Evolutionary conservation across 2,329 filamentous ascomycete genomes (phyloP), one percentile per base, ranked within the genome.

Genomic region (Zymoseptoria ardabiliae): DNA sequence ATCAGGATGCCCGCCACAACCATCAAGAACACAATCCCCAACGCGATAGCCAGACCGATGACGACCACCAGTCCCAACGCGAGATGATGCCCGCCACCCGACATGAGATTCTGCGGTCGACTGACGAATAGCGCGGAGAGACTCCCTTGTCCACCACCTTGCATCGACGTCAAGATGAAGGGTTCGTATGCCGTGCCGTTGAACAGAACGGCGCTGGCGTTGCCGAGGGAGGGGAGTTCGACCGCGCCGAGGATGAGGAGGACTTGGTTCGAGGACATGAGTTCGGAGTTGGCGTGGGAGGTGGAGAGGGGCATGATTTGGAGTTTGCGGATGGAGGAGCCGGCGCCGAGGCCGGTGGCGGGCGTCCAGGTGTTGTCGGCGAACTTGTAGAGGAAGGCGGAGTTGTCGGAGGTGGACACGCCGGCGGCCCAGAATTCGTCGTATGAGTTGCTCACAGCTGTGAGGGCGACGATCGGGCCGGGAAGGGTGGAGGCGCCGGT

Each of bases 161-260:
- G 28, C 60, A 81, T 87, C 52, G 85, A 88, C 1, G 92, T 89
- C 50, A 99, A 82, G 49, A 91, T 82, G 72, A 93, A 96, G 0
- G 94, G 93, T 55, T 80, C 80, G 71, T 93, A 85, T 2, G 79
- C 77, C 10, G 86, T 90, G 68, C 94, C 94, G 70, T 97, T 90
- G 78, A 89, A 99, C 25, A 97, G 78, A 7, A 87, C 93, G 8
- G 90, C 91, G 13, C 93, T 96, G 5, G 88, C 90, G 59, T 86
- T 87, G 60, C 93, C 92, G 70, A 91, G 91, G 54, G 78, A 77
- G 0, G 88, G 84, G 19, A 97, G 80, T 64, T 85, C 82, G 65
- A 99, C 84, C 56, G 88, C 84, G 48, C 94, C 94, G n/a, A 90
- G 90, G 54, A 97, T 78, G 75, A 99, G 82, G 41, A 99, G 82